These are phyloP conservation scores for Deinandra increscens DNA, from an alignment of 129 eudicot species.

Conservation along the genomic window DNA sequence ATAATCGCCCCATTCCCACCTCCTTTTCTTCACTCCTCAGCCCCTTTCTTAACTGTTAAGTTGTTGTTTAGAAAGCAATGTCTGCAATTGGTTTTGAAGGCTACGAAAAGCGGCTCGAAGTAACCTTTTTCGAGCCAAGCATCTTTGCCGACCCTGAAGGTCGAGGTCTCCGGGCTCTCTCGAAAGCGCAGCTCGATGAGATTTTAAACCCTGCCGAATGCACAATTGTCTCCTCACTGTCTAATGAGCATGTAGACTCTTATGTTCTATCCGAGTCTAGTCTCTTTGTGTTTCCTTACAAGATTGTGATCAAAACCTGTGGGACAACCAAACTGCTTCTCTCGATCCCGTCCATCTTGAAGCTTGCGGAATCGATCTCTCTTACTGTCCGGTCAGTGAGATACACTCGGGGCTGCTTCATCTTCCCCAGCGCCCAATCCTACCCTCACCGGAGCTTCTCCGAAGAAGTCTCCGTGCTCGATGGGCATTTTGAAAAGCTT, in stretches of 20 bases:
- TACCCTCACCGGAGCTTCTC: conserved; percentile 86
- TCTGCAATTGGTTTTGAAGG: conserved; percentile 99
- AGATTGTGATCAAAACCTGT: conserved; percentile 89
- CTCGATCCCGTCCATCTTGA: conserved; percentile 74
- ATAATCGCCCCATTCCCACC: conserved; percentile 30
- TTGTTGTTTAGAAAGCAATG: conserved; percentile 28
- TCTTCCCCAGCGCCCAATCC: conserved; percentile 84
- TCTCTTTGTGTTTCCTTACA: conserved; percentile 76
- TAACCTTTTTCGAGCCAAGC: conserved; percentile 78
- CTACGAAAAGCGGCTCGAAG: conserved; percentile 91
- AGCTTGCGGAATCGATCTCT: conserved; percentile 54
- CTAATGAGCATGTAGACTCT: conserved; percentile 69
- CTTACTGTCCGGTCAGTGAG: conserved; percentile 74
- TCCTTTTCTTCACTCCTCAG: not conserved
- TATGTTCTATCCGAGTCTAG: conserved; percentile 94
- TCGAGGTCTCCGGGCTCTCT: conserved; percentile 68
- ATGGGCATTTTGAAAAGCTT: conserved; percentile 60
- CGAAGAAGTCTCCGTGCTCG: conserved; percentile 88
- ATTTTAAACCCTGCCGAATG: conserved; percentile 88
- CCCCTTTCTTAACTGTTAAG: not conserved
- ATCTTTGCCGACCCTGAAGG: conserved; percentile 84
- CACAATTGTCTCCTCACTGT: conserved; percentile 80
- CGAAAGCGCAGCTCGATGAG: conserved; percentile 77
- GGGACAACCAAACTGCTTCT: conserved; percentile 91
- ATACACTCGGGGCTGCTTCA: conserved; percentile 89